These are phyloP conservation scores for Thraustochytrium sp. DNA, from an alignment of 352 stramenopile genomes.

Conservation along the genomic window DNA sequence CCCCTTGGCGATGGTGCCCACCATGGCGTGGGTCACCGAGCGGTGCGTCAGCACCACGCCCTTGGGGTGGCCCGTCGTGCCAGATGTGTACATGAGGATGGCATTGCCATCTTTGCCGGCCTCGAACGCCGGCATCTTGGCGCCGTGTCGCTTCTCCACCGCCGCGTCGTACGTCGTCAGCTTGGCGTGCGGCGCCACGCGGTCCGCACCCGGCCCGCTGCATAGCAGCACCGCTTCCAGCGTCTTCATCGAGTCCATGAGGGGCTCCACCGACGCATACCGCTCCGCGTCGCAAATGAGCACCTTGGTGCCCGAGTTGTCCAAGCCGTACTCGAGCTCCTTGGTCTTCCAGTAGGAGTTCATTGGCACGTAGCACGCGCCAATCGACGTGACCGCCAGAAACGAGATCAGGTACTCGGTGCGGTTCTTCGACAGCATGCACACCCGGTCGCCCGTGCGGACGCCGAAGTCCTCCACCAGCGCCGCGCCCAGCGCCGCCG, in stretches of 20 bases:
- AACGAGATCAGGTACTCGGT: constrained; percentile 18
- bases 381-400: neutral
- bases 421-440: constrained; percentile 25
- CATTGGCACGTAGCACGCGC: constrained; percentile 14
- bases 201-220: neutral
- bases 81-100: constrained; percentile 74
- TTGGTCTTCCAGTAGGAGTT: constrained; percentile 41
- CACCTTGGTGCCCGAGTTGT: constrained; percentile 24
- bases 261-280: neutral
- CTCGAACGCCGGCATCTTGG: neutral
- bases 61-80: constrained; percentile 75
- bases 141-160: neutral
- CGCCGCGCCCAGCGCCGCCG: neutral
- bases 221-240: constrained; percentile 1
- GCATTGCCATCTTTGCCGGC: constrained; percentile 56
- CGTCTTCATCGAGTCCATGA: neutral
- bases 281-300: constrained; percentile 24
- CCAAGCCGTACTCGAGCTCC: constrained; percentile 38
- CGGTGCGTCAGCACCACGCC: constrained; percentile 67
- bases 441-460: neutral
- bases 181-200: neutral
- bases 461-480: constrained; percentile 7
- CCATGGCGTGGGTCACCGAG: constrained; percentile 50
- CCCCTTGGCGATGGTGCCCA: neutral
- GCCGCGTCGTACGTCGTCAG: neutral